Conservation (phyloP, 2,329 filamentous ascomycete species). For the Dothidotthia symphoricarpi region DNA sequence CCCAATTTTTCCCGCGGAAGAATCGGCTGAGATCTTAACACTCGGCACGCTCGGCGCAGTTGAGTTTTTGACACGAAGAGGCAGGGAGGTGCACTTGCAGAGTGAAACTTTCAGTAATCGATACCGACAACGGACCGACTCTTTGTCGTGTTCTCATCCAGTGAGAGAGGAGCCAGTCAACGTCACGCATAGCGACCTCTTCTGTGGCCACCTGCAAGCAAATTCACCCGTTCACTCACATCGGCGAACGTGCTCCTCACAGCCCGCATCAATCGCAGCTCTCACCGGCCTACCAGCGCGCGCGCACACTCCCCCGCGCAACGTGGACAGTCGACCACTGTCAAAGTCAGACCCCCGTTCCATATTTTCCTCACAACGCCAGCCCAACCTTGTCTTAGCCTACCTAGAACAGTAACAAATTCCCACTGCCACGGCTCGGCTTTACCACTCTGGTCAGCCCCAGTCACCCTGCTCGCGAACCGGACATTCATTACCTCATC, state of each 20-base stretch:
- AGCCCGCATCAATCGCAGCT: constrained; percentile 15
- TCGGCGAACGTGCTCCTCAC: constrained; percentile 22
- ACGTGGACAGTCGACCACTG: constrained; percentile 10
- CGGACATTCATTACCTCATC: constrained; percentile 40
- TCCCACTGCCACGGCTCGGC: constrained; percentile 39
- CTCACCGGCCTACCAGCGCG: constrained; percentile 15
- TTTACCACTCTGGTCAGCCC: constrained; percentile 30
- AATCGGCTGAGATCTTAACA: constrained; percentile 3
- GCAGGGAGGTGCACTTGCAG: constrained; percentile 25
- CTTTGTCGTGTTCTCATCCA: constrained; percentile 11
- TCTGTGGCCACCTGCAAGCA: constrained; percentile 19
- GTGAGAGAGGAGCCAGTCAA: constrained; percentile 13
- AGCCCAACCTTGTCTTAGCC: constrained; percentile 23
- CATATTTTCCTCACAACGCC: constrained; percentile 27
- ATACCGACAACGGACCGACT: constrained; percentile 37
- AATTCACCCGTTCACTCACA: constrained; percentile 10
- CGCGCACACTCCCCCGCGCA: constrained; percentile 18
- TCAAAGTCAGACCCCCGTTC: constrained; percentile 16
- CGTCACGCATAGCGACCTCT: constrained; percentile 12
- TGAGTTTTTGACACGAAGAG: constrained; percentile 24
- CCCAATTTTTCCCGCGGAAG: too few species aligned
- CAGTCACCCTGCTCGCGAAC: constrained; percentile 21
- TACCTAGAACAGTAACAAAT: constrained; percentile 28
- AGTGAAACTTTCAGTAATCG: constrained; percentile 22
- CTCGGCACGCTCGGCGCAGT: constrained; percentile 38